Conservation (phyloP, 768 basidiomycete genomes). For the Postia placenta region DNA sequence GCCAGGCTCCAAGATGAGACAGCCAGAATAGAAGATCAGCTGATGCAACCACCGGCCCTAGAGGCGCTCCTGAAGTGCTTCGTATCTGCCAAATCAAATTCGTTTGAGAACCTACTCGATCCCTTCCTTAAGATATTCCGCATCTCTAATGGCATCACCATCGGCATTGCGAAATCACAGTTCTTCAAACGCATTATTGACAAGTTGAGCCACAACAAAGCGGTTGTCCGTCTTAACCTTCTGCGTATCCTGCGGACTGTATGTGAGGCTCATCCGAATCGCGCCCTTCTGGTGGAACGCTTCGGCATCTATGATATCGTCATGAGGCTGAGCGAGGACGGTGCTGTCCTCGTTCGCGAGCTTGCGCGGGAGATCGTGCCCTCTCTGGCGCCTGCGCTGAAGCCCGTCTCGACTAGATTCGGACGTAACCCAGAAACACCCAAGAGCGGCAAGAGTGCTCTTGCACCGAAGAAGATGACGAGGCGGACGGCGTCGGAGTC, state of each 20-base stretch:
- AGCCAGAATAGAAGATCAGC: constrained; percentile 84
- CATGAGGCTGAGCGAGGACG: constrained; percentile 77
- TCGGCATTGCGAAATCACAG: constrained; percentile 71
- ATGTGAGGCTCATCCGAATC: constrained; percentile 87
- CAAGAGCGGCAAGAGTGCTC: constrained; percentile 29
- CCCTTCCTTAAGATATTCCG: constrained; percentile 91
- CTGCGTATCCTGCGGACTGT: constrained; percentile 79
- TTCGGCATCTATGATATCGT: constrained; percentile 82
- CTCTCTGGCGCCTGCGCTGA: constrained; percentile 64
- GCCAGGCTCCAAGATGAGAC: constrained; percentile 92
- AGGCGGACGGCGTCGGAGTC: constrained; percentile 71
- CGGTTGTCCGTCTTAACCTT: constrained; percentile 87
- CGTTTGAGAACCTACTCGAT: constrained; percentile 88
- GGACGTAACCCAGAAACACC: constrained; percentile 31
- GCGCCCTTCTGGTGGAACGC: constrained; percentile 71
- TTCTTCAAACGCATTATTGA: constrained; percentile 90
- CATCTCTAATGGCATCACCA: constrained; percentile 65
- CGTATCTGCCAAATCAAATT: constrained; percentile 78
- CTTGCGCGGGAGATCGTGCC: constrained; percentile 83
- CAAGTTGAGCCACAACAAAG: constrained; percentile 67
- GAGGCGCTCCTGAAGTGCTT: constrained; percentile 75
- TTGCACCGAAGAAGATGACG: constrained; percentile 60
- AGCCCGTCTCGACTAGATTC: constrained; percentile 37
- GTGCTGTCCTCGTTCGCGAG: constrained; percentile 86
- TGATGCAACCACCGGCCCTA: constrained; percentile 60